These are phyloP conservation scores for Aspergillus tubingensis DNA, from an alignment of 2,329 filamentous ascomycete genomes.

Conservation along the genomic window DNA sequence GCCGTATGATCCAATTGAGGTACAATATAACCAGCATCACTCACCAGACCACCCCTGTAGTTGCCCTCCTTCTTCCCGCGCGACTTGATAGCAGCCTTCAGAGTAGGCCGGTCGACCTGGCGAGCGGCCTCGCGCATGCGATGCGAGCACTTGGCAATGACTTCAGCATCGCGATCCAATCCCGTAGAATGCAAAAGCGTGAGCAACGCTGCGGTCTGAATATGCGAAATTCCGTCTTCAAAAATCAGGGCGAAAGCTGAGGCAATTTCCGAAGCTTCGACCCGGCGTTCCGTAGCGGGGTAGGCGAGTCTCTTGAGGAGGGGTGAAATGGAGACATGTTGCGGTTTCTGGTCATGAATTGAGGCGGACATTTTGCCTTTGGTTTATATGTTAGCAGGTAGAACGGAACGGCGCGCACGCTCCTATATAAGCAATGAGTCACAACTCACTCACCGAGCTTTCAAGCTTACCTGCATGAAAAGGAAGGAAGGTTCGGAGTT, in stretches of 20 bases:
- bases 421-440: background rate
- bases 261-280: slow-evolving; percentile 80
- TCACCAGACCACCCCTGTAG: slow-evolving; percentile 81
- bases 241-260: slow-evolving; percentile 90
- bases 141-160: slow-evolving; percentile 79
- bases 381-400: background rate
- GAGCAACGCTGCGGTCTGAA: slow-evolving; percentile 82
- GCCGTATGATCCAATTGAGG: background rate
- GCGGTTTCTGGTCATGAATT: slow-evolving; percentile 30
- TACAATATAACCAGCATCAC: slow-evolving; percentile 31
- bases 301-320: slow-evolving; percentile 51
- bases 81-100: slow-evolving; percentile 63
- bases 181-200: slow-evolving; percentile 91
- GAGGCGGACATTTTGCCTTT: slow-evolving; percentile 28
- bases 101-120: slow-evolving; percentile 64
- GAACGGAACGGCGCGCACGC: background rate
- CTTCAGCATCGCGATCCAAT: slow-evolving; percentile 78
- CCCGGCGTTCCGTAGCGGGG: slow-evolving; percentile 48
- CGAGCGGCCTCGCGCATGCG: slow-evolving; percentile 82
- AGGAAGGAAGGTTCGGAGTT: background rate
- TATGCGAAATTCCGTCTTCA: slow-evolving; percentile 82
- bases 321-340: slow-evolving; percentile 49
- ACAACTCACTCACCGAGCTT: background rate
- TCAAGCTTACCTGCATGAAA: background rate
- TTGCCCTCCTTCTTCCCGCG: slow-evolving; percentile 67